Evolutionary conservation across 2,329 filamentous ascomycete genomes (phyloP).

Genomic region (Alternaria sp.): DNA sequence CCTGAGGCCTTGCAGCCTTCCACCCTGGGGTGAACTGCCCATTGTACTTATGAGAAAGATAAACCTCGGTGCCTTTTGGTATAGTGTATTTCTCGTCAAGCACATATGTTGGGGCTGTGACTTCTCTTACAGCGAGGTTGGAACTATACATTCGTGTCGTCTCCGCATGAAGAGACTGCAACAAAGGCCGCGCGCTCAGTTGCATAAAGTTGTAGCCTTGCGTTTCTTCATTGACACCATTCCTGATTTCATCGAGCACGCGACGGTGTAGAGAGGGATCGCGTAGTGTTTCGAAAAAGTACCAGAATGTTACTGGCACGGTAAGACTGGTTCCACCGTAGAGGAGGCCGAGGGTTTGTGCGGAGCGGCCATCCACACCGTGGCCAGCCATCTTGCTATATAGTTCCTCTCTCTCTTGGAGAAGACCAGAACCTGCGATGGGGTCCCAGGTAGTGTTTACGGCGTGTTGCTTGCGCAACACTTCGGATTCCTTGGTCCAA

Average conservation of each 20-base stretch:
- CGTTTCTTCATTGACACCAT: not conserved
- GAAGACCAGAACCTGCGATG: conserved; percentile 17
- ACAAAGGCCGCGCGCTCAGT: conserved; percentile 19
- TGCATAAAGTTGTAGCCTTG: conserved; percentile 18
- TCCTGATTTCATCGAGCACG: conserved; percentile 4
- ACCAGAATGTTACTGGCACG: conserved; percentile 29
- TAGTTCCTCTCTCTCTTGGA: conserved; percentile 28
- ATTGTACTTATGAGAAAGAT: conserved; percentile 18
- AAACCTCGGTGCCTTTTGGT: conserved; percentile 17
- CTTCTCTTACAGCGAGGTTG: conserved; percentile 17
- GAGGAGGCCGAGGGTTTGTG: conserved; percentile 26
- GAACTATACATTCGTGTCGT: conserved; percentile 19
- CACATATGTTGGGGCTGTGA: conserved; percentile 9
- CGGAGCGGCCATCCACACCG: conserved; percentile 16
- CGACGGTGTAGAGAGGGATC: not conserved
- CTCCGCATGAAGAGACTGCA: conserved; percentile 29
- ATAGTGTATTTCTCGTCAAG: conserved; percentile 26
- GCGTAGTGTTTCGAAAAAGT: conserved; percentile 23
- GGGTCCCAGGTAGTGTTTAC: conserved; percentile 20
- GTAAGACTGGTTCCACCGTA: conserved; percentile 26
- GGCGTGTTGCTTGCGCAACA: not conserved
- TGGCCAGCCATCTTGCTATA: conserved; percentile 24
- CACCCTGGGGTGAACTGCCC: conserved; percentile 18
- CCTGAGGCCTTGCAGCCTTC: not conserved
- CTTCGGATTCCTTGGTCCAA: conserved; percentile 15